A percentile compares a stretch with the other conserved stretches of the same genome.
phyloP scores from a whole-genome alignment of 2,329 filamentous ascomycete species.

The Periconia sp. region DNA sequence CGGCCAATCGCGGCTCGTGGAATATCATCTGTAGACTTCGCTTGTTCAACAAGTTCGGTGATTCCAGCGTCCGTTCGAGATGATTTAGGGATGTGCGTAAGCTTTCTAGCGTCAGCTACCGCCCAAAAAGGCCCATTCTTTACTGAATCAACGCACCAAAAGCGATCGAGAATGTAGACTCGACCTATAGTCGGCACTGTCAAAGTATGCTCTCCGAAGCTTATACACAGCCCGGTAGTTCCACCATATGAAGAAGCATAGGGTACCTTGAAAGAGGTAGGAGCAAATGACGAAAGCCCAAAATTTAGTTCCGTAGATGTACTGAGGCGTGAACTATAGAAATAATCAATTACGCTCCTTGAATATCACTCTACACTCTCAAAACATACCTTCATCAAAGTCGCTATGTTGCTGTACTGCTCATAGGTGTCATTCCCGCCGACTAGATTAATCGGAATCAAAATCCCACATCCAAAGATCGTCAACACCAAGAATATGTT shows the following conservation, averaged over 20 bases:
- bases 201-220: slow-evolving; percentile 78
- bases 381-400: slow-evolving; percentile 40
- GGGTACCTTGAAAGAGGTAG: slow-evolving; percentile 71
- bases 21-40: slow-evolving; percentile 76
- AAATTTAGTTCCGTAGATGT: slow-evolving; percentile 56
- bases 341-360: too few species aligned
- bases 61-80: slow-evolving; percentile 87
- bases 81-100: slow-evolving; percentile 81
- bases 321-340: slow-evolving; percentile 67
- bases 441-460: slow-evolving; percentile 78
- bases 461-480: slow-evolving; percentile 73
- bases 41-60: slow-evolving; percentile 76
- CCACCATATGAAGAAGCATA: slow-evolving; percentile 83
- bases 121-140: background rate
- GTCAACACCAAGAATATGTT: slow-evolving; percentile 83
- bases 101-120: slow-evolving; percentile 48
- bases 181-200: slow-evolving; percentile 83
- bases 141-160: slow-evolving; percentile 53
- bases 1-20: slow-evolving; percentile 83
- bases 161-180: slow-evolving; percentile 77
- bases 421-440: slow-evolving; percentile 42
- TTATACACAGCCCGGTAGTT: slow-evolving; percentile 78
- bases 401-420: slow-evolving; percentile 33
- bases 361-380: background rate
- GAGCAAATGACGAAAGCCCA: slow-evolving; percentile 66